phyloP scores from a whole-genome alignment of 345 rosid species.

The Eucalyptus curtisii region DNA sequence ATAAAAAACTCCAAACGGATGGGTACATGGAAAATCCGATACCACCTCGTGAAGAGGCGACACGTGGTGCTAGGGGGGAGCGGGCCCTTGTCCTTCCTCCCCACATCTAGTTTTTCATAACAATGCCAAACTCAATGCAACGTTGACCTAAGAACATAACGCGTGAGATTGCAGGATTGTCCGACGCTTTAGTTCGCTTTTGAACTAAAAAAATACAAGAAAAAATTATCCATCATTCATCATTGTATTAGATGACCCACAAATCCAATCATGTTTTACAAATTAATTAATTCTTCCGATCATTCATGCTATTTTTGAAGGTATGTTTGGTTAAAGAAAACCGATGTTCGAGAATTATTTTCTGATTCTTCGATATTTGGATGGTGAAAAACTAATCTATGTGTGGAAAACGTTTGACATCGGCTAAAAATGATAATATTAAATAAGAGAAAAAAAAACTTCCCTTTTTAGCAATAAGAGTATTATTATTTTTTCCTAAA shows the following conservation, averaged over 20 bases:
- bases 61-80: background rate
- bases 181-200: background rate
- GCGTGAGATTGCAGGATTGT: background rate
- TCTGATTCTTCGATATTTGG: background rate
- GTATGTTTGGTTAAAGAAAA: background rate
- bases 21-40: background rate
- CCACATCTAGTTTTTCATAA: background rate
- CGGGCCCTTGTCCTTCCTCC: background rate
- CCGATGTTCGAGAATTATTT: fast-evolving
- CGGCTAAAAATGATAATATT: background rate
- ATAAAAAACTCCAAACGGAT: background rate
- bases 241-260: background rate
- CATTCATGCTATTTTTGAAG: fast-evolving
- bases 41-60: background rate
- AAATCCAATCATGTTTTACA: background rate
- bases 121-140: background rate
- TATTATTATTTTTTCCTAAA: background rate
- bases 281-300: background rate
- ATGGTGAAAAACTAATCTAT: background rate
- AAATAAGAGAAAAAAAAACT: background rate
- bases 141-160: background rate
- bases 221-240: too few species aligned
- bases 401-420: fast-evolving
- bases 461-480: background rate
- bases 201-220: background rate